Evolutionary conservation across 2,329 filamentous ascomycete species (phyloP), one percentile per base, ranked within the genome.

Genomic region (Stromatinia cepivora): DNA sequence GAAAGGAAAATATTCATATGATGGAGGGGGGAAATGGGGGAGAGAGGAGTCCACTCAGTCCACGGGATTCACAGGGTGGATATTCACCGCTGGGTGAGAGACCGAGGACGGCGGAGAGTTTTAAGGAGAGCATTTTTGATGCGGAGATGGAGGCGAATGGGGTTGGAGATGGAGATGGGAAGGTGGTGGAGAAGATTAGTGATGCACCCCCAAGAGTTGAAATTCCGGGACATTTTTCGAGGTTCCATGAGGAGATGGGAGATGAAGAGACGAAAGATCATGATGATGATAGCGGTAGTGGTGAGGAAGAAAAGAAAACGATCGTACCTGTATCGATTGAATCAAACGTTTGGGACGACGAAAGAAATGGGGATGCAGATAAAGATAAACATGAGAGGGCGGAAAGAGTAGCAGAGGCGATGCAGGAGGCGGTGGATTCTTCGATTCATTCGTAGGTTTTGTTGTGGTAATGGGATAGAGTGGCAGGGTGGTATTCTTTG

Each of bases 111-210:
- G 69, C 70, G 45, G 74, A 75, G 46, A 78, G 74, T 64, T 78
- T 74, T 58, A 63, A 74, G 58, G 77, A 78, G 70, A 76, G 70
- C 63, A 72, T 79, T 34, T 78, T 78, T 69, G 77, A 78, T 72
- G 77, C 77, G n/a, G 77, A 77, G 28, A 42, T 20, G 4, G 67
- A 69, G 63, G 48, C 20, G 39, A 31, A 42, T 34, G n/a, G 46
- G 17, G 5, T 17, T 56, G 48, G 31, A 8, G 50, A 52, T 34
- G 17, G 42, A 22, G 48, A 67, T 25, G 59, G 52, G 31, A 39
- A 59, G 54, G 17, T 25, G 28, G 34, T 50, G 36, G 58, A 64
- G n/a, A 58, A 22, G 15, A 39, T 61, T 22, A 42, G 25, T 34
- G 42, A 48, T 39, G 31, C 22, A 13, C 48, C 48, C 57, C 10